phyloP scores from a whole-genome alignment of 345 rosid species.

The Populus tremula region DNA sequence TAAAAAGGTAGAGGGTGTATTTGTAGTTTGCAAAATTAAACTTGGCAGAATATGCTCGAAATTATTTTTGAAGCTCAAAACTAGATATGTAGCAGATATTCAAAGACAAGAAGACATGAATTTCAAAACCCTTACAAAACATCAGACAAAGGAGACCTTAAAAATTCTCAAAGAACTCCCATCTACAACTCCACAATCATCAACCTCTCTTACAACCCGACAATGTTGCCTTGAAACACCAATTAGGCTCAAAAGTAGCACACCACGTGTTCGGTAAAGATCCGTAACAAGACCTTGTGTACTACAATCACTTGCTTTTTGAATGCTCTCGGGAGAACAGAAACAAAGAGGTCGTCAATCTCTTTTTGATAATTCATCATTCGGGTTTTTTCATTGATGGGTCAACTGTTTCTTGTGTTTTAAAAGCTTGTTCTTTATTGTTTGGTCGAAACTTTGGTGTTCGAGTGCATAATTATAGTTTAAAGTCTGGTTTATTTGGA shows the following conservation, averaged over 20 bases:
- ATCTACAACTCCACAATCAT: conserved; percentile 1
- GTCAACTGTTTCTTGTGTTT: conserved; percentile 57
- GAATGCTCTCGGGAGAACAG: conserved; percentile 48
- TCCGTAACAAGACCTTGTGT: conserved; percentile 28
- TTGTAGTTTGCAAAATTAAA: neutral
- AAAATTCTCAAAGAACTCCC: conserved; percentile 14
- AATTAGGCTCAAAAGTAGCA: conserved; percentile 1
- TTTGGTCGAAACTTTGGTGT: conserved; percentile 48
- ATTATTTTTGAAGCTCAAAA: neutral
- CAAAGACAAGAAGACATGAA: neutral
- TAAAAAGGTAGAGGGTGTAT: neutral
- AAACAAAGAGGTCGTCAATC: conserved; percentile 47
- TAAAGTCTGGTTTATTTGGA: conserved; percentile 54
- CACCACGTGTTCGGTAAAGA: conserved; percentile 50
- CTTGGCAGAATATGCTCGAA: neutral
- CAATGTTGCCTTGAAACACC: conserved; percentile 4
- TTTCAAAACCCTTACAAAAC: conserved; percentile 12
- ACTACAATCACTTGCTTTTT: conserved; percentile 44
- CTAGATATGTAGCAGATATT: neutral
- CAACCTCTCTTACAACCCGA: neutral
- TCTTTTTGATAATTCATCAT: conserved; percentile 49
- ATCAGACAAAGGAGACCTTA: conserved; percentile 8
- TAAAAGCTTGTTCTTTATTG: conserved; percentile 61
- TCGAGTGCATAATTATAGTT: conserved; percentile 58
- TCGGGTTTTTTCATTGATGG: conserved; percentile 50